Evolutionary conservation across 208 protist species (phyloP).

Genomic region (Porcisia hertigi): DNA sequence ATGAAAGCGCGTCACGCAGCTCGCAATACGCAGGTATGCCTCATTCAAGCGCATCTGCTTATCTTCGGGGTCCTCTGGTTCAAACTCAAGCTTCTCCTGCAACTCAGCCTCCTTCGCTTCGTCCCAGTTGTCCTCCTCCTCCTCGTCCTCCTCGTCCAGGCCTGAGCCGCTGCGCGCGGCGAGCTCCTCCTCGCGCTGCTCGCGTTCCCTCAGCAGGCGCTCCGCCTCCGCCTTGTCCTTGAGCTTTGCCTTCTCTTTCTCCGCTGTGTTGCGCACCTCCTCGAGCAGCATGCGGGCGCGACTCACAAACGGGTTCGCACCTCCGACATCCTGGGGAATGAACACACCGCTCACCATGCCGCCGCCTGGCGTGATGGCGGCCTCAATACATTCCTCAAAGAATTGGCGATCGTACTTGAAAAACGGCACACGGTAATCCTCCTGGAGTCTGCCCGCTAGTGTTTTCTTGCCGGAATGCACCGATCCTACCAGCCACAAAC

Average conservation of each 20-base stretch:
- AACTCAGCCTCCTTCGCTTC: conserved; percentile 77
- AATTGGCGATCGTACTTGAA: conserved; percentile 76
- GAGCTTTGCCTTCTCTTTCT: conserved; percentile 55
- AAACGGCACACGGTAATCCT: conserved; percentile 62
- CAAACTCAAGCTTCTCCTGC: conserved; percentile 73
- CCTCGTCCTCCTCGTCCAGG: conserved; percentile 45
- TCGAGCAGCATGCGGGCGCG: conserved; percentile 58
- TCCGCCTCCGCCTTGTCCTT: conserved; percentile 52
- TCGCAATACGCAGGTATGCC: conserved; percentile 81
- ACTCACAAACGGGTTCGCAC: conserved; percentile 50
- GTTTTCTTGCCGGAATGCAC: conserved; percentile 72
- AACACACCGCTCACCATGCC: conserved; percentile 57
- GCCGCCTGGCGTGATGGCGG: conserved; percentile 50
- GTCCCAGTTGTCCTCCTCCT: conserved; percentile 53
- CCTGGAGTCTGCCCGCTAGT: conserved; percentile 52
- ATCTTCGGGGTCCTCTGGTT: conserved; percentile 86
- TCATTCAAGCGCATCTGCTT: conserved; percentile 77
- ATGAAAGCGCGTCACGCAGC: conserved; percentile 80
- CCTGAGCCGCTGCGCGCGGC: conserved; percentile 32
- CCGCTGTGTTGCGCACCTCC: conserved; percentile 55
- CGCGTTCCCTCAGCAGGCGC: conserved; percentile 55
- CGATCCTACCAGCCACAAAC: conserved; percentile 82
- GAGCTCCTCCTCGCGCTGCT: conserved; percentile 36
- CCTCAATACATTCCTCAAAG: conserved; percentile 78
- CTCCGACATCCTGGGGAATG: conserved; percentile 45